Base-by-base conservation (phyloP, 2,329 filamentous ascomycete species). In the Orbilia blumenaviensis region DNA sequence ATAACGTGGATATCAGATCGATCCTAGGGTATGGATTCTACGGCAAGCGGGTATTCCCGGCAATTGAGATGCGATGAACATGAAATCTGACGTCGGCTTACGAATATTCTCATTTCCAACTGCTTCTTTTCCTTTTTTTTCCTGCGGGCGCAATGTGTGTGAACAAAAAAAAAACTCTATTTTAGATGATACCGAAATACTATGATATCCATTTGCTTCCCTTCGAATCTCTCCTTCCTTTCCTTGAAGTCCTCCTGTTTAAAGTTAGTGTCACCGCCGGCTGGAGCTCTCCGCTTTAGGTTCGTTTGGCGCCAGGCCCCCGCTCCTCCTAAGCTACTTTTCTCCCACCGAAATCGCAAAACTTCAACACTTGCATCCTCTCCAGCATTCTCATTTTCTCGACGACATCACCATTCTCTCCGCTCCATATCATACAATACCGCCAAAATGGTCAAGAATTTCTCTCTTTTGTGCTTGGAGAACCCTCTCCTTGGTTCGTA, bases 381-480 rank as follows among this genome's bases (percentile, higher is more conserved):
- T 52, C 23, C 50, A 66, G 42, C 58, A 27, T 44, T 34, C 29
- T 4, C 16, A 23, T 23, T 36, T 25, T 8, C 52, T 38, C 64
- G 8, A 25, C 32, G 29, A 27, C 38, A 48, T 5, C 38, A 14
- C 58, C 36, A n/a, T n/a, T 25, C 9, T 6, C n/a, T 54, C 29
- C 36, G n/a, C 16, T 36, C 38, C 34, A 54, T 23, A 42, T 62
- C 18, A 48, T 12, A 67, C n/a, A 27, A 32, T 10, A 44, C 50
- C 58, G 66, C 68, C 79, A 85, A 81, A 82, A 96, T 96, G 92
- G 87, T 92, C 82, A 91, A 93, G 85, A 90, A 93, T 84, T 98
- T 91, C 86, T 87, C 92, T 84, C 91, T 99, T 81, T 88, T 98
- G 82, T 95, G 91, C 85, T 86, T 99, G 81, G 95, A 97, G 90